Evolutionary conservation across 163 green algal genomes (phyloP).

Genomic region (Chloroidium sp.): DNA sequence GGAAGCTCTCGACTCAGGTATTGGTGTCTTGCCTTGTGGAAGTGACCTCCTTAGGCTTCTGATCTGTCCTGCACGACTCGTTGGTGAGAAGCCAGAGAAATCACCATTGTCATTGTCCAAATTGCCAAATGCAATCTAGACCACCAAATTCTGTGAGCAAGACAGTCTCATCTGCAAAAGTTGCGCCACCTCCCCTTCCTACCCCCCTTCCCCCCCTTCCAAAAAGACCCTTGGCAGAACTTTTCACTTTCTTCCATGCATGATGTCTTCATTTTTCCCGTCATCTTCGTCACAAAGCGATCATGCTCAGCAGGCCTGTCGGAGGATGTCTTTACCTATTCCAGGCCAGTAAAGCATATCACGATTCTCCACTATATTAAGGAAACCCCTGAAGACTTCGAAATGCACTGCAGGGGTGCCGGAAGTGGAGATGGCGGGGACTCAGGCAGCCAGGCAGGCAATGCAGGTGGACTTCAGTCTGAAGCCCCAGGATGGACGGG

Average conservation of each 20-base stretch:
- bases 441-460: neutral
- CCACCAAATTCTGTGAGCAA: too few relatives aligned
- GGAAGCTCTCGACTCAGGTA: neutral
- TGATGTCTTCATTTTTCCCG: neutral
- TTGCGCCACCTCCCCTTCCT: too few relatives aligned
- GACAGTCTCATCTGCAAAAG: too few relatives aligned
- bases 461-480: constrained; percentile 52
- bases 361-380: too few relatives aligned
- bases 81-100: neutral
- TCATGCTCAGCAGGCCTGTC: neutral
- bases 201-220: too few relatives aligned
- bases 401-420: too few relatives aligned
- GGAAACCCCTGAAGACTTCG: too few relatives aligned
- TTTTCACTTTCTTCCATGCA: neutral
- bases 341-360: neutral
- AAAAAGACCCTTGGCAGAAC: too few relatives aligned
- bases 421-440: neutral
- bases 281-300: neutral
- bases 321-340: neutral
- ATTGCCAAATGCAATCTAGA: too few relatives aligned
- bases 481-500: constrained; percentile 60
- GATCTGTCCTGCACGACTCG: too few relatives aligned
- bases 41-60: too few relatives aligned
- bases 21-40: neutral
- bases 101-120: neutral